These are phyloP conservation scores for Acanthamoeba castellanii DNA, from an alignment of 208 protist genomes.

Conservation along the genomic window DNA sequence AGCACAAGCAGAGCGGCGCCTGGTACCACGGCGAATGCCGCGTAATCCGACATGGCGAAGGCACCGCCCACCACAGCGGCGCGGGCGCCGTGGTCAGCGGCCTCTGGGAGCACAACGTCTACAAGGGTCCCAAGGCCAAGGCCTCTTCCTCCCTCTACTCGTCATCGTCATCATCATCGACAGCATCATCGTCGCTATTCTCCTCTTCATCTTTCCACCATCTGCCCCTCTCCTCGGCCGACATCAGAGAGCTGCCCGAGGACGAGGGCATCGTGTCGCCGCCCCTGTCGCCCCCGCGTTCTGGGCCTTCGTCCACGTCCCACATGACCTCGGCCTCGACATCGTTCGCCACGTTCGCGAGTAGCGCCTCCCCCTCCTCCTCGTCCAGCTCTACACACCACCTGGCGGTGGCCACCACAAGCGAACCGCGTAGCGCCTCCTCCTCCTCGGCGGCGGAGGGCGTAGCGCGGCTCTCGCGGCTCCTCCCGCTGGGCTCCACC, in stretches of 20 bases:
- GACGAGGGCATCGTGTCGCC: constrained; percentile 43
- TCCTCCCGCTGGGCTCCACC: constrained; percentile 65
- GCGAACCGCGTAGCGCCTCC: too few species aligned
- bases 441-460: too few species aligned
- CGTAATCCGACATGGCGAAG: constrained; percentile 43
- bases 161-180: too few species aligned
- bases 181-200: not conserved
- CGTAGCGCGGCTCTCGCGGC: too few species aligned
- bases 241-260: constrained; percentile 6
- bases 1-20: constrained; percentile 36
- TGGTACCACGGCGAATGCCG: constrained; percentile 71
- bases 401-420: too few species aligned
- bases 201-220: not conserved
- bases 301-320: not conserved
- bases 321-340: too few species aligned
- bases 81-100: constrained; percentile 14
- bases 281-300: constrained; percentile 8
- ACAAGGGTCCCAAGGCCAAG: constrained; percentile 16
- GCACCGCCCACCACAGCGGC: not conserved
- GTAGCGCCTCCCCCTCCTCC: too few species aligned
- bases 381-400: too few species aligned
- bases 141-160: not conserved
- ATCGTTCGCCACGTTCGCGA: too few species aligned
- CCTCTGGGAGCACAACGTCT: constrained; percentile 72
- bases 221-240: constrained; percentile 49